Conservation (phyloP, 495 filamentous ascomycete species). For the Podospora australis region DNA sequence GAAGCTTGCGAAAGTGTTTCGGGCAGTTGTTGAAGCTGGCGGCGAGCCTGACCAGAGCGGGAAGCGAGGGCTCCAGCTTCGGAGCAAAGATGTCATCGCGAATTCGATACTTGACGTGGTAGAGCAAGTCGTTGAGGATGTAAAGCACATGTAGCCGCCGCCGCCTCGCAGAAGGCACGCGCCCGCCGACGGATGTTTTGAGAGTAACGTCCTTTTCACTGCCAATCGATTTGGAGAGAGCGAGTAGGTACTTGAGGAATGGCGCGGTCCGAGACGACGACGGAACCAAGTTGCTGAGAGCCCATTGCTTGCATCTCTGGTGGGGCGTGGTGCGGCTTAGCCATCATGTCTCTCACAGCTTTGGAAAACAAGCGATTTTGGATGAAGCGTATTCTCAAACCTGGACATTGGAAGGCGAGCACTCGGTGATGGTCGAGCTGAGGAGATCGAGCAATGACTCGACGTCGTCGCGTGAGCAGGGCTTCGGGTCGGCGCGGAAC, state of each 20-base stretch:
- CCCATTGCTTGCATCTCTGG: conserved; percentile 86
- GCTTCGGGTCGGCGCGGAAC: conserved; percentile 66
- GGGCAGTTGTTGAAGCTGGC: conserved; percentile 57
- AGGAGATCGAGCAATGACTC: conserved; percentile 61
- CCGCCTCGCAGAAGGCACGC: conserved; percentile 54
- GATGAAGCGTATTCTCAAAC: conserved; percentile 68
- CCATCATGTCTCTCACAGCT: conserved; percentile 40
- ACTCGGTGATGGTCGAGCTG: conserved; percentile 61
- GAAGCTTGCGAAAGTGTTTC: conserved; percentile 60
- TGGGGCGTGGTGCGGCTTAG: conserved; percentile 36
- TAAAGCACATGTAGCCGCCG: conserved; percentile 76
- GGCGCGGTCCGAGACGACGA: conserved; percentile 60
- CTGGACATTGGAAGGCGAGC: conserved; percentile 84
- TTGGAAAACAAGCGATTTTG: conserved; percentile 38
- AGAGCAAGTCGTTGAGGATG: conserved; percentile 74
- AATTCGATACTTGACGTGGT: conserved; percentile 63
- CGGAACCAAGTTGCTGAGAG: conserved; percentile 61
- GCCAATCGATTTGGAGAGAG: conserved; percentile 56
- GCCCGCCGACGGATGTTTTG: conserved; percentile 20
- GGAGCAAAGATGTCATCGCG: conserved; percentile 49
- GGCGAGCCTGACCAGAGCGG: conserved; percentile 54
- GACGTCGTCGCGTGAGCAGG: conserved; percentile 67
- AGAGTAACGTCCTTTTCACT: conserved; percentile 7
- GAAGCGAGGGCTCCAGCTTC: conserved; percentile 55
- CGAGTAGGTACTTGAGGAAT: conserved; percentile 70